phyloP scores from a whole-genome alignment of 1,284 basidiomycete genomes.

The Ganoderma sinense region DNA sequence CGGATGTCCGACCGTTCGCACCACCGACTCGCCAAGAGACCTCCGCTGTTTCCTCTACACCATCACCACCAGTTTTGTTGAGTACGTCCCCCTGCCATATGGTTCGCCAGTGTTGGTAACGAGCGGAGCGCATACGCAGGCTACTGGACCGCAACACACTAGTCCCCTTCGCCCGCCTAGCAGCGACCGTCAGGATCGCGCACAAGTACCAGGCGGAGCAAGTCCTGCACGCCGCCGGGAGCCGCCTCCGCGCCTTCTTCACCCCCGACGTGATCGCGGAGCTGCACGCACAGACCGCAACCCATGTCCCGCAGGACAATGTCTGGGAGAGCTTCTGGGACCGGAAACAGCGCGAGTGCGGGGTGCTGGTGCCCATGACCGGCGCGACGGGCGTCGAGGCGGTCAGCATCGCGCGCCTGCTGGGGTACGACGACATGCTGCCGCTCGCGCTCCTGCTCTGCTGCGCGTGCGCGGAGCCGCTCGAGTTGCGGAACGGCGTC shows the following conservation, averaged over 20 bases:
- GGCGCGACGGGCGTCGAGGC: neutral
- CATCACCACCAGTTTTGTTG: neutral
- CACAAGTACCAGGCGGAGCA: constrained; percentile 15
- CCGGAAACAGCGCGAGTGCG: neutral
- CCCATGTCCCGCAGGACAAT: no score
- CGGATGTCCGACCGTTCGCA: neutral
- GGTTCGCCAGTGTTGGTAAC: neutral
- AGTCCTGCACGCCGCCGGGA: neutral
- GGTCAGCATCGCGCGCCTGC: neutral
- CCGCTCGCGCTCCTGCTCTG: neutral
- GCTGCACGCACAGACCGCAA: neutral
- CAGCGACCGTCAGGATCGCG: neutral
- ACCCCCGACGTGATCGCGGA: neutral
- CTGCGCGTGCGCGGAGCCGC: neutral
- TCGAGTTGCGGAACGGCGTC: constrained; percentile 3
- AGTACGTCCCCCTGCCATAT: neutral
- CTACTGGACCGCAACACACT: neutral
- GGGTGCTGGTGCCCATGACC: neutral
- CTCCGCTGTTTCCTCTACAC: neutral
- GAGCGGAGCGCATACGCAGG: neutral
- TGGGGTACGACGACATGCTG: neutral
- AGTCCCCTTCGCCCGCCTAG: neutral
- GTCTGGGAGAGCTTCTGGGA: neutral
- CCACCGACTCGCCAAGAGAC: neutral
- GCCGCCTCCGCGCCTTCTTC: neutral